Evolutionary conservation across 345 rosid species (phyloP).

Genomic region (Boechera retrofracta): DNA sequence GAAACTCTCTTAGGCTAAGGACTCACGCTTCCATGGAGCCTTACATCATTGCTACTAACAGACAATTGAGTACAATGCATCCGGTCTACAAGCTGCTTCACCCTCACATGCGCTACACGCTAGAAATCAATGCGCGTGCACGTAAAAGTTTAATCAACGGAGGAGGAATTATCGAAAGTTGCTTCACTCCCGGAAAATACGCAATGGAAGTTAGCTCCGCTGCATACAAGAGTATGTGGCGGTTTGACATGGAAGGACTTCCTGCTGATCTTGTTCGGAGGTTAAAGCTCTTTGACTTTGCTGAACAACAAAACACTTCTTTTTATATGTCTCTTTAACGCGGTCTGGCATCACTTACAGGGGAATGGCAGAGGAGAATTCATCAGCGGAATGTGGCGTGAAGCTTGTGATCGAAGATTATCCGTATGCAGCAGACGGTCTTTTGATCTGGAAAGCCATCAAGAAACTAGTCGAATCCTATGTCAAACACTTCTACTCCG

Average conservation of each 20-base stretch:
- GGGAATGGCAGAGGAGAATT: conserved; percentile 94
- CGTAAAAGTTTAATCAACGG: conserved; percentile 89
- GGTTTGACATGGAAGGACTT: conserved; percentile 91
- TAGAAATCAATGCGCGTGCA: conserved; percentile 90
- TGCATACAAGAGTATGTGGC: conserved; percentile 78
- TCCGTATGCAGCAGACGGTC: conserved; percentile 94
- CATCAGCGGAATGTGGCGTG: conserved; percentile 72
- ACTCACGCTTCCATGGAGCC: conserved; percentile 97
- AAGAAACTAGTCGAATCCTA: conserved; percentile 75
- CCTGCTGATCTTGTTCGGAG: conserved; percentile 94
- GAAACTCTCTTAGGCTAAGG: conserved; percentile 63
- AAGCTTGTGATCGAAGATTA: conserved; percentile 85
- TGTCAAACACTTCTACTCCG: conserved; percentile 72
- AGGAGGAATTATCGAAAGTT: conserved; percentile 89
- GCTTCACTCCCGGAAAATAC: conserved; percentile 76
- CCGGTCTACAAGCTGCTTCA: conserved; percentile 84
- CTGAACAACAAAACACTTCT: not conserved
- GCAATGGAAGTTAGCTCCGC: conserved; percentile 96
- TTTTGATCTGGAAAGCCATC: conserved; percentile 88
- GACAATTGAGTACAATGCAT: conserved; percentile 89
- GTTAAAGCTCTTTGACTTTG: conserved; percentile 43
- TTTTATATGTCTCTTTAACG: conserved; percentile 3
- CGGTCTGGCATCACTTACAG: conserved; percentile 44
- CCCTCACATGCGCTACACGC: conserved; percentile 93
- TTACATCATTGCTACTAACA: conserved; percentile 80